Percentiles rank a stretch among this genome's conserved stretches.
Conservation (phyloP, 1,284 basidiomycete species). For the Heterobasidion irregulare region DNA sequence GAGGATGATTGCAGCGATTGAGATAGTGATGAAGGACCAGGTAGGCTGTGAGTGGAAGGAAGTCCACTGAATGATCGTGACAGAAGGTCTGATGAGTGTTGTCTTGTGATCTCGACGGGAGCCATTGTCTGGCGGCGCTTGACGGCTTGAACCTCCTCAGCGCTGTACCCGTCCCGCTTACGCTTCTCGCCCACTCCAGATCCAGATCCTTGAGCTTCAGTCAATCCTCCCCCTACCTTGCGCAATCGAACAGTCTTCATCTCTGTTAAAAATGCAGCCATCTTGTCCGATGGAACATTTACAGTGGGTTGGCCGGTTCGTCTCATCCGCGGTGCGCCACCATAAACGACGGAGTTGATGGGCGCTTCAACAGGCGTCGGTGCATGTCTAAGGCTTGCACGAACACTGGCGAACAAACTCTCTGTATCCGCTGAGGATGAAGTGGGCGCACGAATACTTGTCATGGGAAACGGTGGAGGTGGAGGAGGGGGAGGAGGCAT, state of each 20-base stretch:
- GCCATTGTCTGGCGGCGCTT: not conserved
- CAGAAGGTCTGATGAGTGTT: conserved; percentile 7
- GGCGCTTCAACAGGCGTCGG: conserved; percentile 52
- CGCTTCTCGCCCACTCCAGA: not conserved
- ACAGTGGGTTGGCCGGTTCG: conserved; percentile 56
- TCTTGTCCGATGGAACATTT: conserved; percentile 65
- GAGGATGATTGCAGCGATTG: not conserved
- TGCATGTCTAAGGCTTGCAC: conserved; percentile 55
- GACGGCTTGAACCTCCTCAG: not conserved
- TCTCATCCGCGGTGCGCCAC: conserved; percentile 20
- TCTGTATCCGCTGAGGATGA: conserved; percentile 22
- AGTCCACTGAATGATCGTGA: conserved; percentile 5
- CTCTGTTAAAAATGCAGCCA: conserved; percentile 71
- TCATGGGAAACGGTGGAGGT: conserved; percentile 5
- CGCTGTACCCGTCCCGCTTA: not conserved
- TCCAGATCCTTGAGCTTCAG: not conserved
- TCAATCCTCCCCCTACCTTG: conserved; percentile 30
- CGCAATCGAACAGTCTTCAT: conserved; percentile 65
- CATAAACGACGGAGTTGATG: conserved; percentile 37
- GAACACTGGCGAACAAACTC: conserved; percentile 43
- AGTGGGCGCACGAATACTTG: not conserved
- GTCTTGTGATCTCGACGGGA: not conserved
- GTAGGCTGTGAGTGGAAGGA: conserved; percentile 1
- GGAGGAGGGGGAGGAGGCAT: conserved; percentile 40
- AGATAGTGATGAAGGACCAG: not conserved